Conservation (phyloP, 352 stramenopile species). For the Pythium monospermum region DNA sequence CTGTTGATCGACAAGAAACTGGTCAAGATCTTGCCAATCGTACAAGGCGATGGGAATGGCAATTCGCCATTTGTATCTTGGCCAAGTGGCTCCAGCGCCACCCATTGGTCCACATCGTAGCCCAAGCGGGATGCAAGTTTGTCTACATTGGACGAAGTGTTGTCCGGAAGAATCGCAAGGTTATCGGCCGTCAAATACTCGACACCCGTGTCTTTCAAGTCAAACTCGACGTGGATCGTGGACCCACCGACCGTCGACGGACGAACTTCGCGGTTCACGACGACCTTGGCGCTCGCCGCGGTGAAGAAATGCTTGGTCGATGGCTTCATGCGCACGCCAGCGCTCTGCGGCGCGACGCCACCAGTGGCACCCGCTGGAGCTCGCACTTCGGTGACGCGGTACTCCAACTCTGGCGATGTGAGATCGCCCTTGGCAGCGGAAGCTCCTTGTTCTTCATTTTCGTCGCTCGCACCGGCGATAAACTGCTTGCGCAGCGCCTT, state of each 20-base stretch:
- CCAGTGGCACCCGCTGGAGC: constrained; percentile 11
- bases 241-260: constrained; percentile 66
- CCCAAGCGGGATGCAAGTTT: constrained; percentile 75
- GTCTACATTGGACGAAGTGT: constrained; percentile 75
- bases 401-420: constrained; percentile 50
- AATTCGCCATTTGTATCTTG: constrained; percentile 51
- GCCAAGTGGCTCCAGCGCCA: constrained; percentile 64
- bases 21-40: constrained; percentile 88
- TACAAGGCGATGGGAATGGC: constrained; percentile 95
- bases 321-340: constrained; percentile 50
- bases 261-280: constrained; percentile 90
- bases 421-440: constrained; percentile 17
- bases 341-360: constrained; percentile 6
- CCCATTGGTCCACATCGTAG: constrained; percentile 89
- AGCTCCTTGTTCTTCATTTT: constrained; percentile 8
- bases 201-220: constrained; percentile 75
- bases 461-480: constrained; percentile 26
- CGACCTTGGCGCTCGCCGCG: constrained; percentile 72
- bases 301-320: constrained; percentile 92
- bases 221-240: constrained; percentile 89
- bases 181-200: constrained; percentile 94
- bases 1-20: constrained; percentile 94
- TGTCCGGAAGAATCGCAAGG: constrained; percentile 90
- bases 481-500: constrained; percentile 60
- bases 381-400: constrained; percentile 45